Evolutionary conservation across 1,284 basidiomycete species (phyloP).

Genomic region (Hypsizygus ulmarius): DNA sequence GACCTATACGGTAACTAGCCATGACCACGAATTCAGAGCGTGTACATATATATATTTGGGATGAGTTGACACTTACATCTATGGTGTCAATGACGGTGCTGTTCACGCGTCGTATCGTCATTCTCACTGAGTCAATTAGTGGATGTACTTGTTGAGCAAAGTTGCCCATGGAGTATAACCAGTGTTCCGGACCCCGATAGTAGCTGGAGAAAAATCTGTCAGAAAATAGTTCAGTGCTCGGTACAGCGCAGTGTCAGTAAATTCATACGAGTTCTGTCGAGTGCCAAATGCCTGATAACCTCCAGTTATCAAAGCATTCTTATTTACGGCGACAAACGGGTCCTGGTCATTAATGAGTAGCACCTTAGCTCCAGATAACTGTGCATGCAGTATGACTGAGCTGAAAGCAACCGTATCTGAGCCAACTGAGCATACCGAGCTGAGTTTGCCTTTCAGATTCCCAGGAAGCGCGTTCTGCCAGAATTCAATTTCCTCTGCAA

Average conservation of each 20-base stretch:
- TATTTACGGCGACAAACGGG: conserved; percentile 52
- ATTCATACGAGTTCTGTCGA: conserved; percentile 45
- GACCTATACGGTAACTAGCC: conserved; percentile 57
- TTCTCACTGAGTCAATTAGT: conserved; percentile 46
- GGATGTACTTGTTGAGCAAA: conserved; percentile 60
- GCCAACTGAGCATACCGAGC: conserved; percentile 33
- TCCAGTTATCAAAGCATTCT: conserved; percentile 46
- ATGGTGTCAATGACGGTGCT: conserved; percentile 36
- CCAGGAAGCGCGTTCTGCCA: conserved; percentile 56
- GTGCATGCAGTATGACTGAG: neutral
- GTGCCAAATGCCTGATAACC: conserved; percentile 47
- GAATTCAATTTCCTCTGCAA: conserved; percentile 48
- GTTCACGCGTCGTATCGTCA: conserved; percentile 46
- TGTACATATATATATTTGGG: neutral
- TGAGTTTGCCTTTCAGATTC: conserved; percentile 45
- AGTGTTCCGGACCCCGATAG: conserved; percentile 37
- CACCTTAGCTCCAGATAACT: conserved; percentile 57
- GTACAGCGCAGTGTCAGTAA: neutral
- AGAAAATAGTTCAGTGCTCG: conserved; percentile 26
- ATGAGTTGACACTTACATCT: conserved; percentile 12
- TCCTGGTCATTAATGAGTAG: conserved; percentile 51
- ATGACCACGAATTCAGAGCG: conserved; percentile 10
- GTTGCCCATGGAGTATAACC: conserved; percentile 60
- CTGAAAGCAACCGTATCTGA: neutral
- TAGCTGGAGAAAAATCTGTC: conserved; percentile 47